A percentile compares a stretch with the other conserved stretches of the same genome.
Evolutionary conservation across 1,139 yeast species (phyloP).

Genomic region (Blastobotrys malaysiensis): DNA sequence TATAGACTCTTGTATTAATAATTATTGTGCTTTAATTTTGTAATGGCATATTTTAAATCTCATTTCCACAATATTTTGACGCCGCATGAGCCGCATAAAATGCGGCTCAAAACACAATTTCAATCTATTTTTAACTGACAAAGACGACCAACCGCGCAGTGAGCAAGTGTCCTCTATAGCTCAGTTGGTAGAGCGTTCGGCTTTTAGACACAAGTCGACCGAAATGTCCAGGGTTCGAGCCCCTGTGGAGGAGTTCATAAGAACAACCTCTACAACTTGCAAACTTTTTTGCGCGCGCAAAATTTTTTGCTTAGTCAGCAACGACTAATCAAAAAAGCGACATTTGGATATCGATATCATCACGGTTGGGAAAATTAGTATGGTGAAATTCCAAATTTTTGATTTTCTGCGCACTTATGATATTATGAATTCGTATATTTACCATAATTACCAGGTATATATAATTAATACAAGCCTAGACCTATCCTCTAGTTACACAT

Average conservation of each 20-base stretch:
- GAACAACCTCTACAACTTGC: neutral
- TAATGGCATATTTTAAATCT: neutral
- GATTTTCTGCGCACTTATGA: too few relatives aligned
- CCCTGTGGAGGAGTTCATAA: conserved; percentile 39
- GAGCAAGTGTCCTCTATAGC: conserved; percentile 36
- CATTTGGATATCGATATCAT: conserved; percentile 37
- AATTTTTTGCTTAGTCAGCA: neutral
- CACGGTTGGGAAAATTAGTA: conserved; percentile 45
- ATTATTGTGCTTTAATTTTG: too few relatives aligned
- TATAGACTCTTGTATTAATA: too few relatives aligned
- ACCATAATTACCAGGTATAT: too few relatives aligned
- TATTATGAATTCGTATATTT: too few relatives aligned
- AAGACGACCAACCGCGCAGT: neutral
- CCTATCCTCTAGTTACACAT: too few relatives aligned
- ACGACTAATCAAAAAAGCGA: neutral
- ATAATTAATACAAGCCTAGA: too few relatives aligned
- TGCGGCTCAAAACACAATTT: neutral
- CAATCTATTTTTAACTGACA: neutral
- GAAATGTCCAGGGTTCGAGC: conserved; percentile 48
- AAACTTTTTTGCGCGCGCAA: neutral
- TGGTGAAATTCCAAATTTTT: conserved; percentile 52
- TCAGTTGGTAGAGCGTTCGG: conserved; percentile 49
- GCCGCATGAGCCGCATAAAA: neutral
- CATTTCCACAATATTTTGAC: neutral
- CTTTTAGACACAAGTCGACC: conserved; percentile 39